phyloP scores from a whole-genome alignment of 352 stramenopile species.

The Phytophthora fragariaefolia region DNA sequence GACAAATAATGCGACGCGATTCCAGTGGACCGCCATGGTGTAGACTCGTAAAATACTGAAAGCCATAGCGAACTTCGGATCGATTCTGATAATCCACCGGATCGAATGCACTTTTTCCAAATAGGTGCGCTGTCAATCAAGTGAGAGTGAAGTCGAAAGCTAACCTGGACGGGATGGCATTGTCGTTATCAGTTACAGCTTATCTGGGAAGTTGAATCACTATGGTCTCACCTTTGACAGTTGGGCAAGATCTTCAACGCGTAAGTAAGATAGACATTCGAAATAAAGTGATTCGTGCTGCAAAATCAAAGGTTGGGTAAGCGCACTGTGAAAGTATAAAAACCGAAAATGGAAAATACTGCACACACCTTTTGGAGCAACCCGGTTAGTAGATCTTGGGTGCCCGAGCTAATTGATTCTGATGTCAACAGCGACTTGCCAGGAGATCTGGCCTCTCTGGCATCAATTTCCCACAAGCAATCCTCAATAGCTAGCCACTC shows the following conservation, averaged over 20 bases:
- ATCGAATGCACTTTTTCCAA: constrained; percentile 80
- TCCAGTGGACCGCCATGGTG: constrained; percentile 50
- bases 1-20: constrained; percentile 53
- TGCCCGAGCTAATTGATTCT: constrained; percentile 21
- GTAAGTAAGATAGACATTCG: constrained; percentile 52
- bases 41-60: constrained; percentile 63
- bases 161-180: constrained; percentile 31
- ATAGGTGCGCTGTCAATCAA: constrained; percentile 56
- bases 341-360: not conserved
- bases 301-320: not conserved
- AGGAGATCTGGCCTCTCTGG: constrained; percentile 24
- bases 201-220: no score
- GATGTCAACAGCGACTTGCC: constrained; percentile 27
- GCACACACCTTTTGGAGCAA: constrained; percentile 41
- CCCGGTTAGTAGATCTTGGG: constrained; percentile 31
- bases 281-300: constrained; percentile 46
- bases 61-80: constrained; percentile 75
- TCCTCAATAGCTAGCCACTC: constrained; percentile 68
- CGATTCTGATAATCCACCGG: constrained; percentile 47
- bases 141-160: constrained; percentile 43
- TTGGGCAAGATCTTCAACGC: constrained; percentile 51
- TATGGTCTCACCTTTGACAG: constrained; percentile 51
- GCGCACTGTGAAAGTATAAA: not conserved
- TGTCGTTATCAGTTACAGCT: constrained; percentile 2
- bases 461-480: constrained; percentile 68